phyloP scores from a whole-genome alignment of 2,329 filamentous ascomycete genomes.

The Elsinoe australis region DNA sequence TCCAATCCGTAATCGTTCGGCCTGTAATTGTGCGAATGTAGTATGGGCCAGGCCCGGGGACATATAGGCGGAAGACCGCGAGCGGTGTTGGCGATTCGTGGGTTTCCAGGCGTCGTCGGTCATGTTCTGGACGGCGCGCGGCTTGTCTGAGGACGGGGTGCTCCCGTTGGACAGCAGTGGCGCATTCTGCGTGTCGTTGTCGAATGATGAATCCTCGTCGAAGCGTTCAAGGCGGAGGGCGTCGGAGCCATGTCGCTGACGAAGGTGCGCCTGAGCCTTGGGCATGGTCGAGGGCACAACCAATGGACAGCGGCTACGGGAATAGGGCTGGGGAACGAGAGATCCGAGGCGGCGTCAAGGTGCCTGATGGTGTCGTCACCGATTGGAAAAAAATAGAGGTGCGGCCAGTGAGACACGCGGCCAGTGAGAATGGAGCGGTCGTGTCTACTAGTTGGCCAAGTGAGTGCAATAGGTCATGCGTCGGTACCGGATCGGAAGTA shows the following conservation, averaged over 20 bases:
- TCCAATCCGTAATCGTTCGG: background rate
- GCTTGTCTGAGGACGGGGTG: conserved; percentile 1
- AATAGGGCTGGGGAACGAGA: conserved; percentile 3
- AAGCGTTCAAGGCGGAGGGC: conserved; percentile 6
- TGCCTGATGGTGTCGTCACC: conserved; percentile 4
- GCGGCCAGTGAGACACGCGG: background rate
- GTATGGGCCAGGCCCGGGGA: conserved; percentile 1
- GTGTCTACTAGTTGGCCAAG: no score
- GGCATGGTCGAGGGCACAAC: background rate
- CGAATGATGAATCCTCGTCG: conserved; percentile 16
- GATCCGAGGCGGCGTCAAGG: background rate
- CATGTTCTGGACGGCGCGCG: background rate
- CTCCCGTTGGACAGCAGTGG: conserved; percentile 8
- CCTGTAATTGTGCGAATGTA: conserved; percentile 8
- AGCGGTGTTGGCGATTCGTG: conserved; percentile 11
- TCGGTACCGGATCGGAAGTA: no score
- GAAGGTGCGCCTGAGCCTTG: conserved; percentile 22
- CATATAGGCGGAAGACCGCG: conserved; percentile 13
- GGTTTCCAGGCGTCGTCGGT: conserved; percentile 16
- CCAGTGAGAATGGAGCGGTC: no score
- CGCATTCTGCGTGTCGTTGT: conserved; percentile 18
- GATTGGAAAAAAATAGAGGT: background rate
- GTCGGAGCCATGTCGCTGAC: conserved; percentile 25
- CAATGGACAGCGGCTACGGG: conserved; percentile 5
- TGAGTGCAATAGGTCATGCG: no score